Evolutionary conservation across 805 yeast species (phyloP), one percentile per base, ranked within the genome.

Genomic region (Wickerhamomyces hampshirensis): DNA sequence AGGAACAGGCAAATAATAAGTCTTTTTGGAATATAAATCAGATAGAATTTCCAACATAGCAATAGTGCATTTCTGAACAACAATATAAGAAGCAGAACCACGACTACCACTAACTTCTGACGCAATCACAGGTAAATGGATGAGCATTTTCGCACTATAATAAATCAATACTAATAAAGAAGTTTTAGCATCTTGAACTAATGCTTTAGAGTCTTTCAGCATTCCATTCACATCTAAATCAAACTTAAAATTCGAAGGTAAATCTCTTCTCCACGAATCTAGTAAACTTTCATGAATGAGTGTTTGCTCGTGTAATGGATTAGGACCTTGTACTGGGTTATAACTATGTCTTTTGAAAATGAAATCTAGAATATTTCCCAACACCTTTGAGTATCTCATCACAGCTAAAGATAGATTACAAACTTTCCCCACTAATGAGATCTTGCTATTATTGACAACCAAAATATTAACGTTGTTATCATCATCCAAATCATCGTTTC

Each of bases 191-290:
- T 60, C 59, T 9, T 49, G 46, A 5, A 40, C 35, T 5, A 50
- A 56, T 18, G 60, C 46, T 14, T 49, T 51, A 17, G 57, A 57
- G 26, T 53, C 56, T 28, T 59, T 56, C 12, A 72, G 56, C 18
- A 69, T 60, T 2, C 84, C 82, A 49, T 73, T 74, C 13, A 69
- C 71, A 42, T 80, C 85, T 21, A 81, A 60, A 26, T 81, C 82
- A 47, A 86, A 84, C 38, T 68, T 70, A 40, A 84, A 62, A 27
- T 70, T 68, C 0, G 58, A 27, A 2, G 94, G 86, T 28, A 88
- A 62, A 28, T 81, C 84, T 15, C 79, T 63, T 48, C 85, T 67
- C 96, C 96, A 88, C 33, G 73, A 63, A 47, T 87, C 95, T 31
- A 88, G 64, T 48, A 79, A 71, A 47, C 81, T 76, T 52, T 88